These are phyloP conservation scores for Danielozyma ontarioensis DNA, from an alignment of 805 yeast species.

Conservation along the genomic window DNA sequence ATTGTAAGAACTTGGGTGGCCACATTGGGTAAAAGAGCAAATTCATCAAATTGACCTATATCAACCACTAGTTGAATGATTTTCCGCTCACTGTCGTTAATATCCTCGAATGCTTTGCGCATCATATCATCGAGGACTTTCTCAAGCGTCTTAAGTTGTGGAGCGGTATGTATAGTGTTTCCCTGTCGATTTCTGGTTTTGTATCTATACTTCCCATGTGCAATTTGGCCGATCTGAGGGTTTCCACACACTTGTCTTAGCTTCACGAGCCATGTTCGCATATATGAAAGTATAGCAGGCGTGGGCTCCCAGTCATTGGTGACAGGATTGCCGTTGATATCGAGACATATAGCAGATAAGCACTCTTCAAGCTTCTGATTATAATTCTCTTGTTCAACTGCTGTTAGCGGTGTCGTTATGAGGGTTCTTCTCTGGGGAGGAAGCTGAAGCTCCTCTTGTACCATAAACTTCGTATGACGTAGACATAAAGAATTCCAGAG, in stretches of 20 bases:
- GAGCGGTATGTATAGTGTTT: constrained; percentile 15
- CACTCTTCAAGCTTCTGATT: constrained; percentile 59
- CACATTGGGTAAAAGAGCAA: constrained; percentile 40
- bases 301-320: constrained; percentile 47
- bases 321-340: constrained; percentile 47
- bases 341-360: constrained; percentile 49
- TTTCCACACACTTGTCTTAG: constrained; percentile 82
- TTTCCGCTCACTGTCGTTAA: constrained; percentile 45
- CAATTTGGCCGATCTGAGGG: constrained; percentile 47
- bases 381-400: constrained; percentile 83
- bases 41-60: constrained; percentile 68
- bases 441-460: constrained; percentile 64
- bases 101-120: constrained; percentile 46
- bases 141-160: constrained; percentile 44
- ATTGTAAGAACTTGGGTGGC: constrained; percentile 46
- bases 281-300: constrained; percentile 31
- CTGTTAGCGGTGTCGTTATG: constrained; percentile 68
- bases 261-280: constrained; percentile 65
- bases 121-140: constrained; percentile 66
- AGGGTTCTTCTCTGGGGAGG: constrained; percentile 76
- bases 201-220: constrained; percentile 18
- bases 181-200: constrained; percentile 11
- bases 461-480: constrained; percentile 83
- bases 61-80: constrained; percentile 44
- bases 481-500: constrained; percentile 55